Conservation (phyloP, 2,329 filamentous ascomycete species). For the Botryotinia calthae region DNA sequence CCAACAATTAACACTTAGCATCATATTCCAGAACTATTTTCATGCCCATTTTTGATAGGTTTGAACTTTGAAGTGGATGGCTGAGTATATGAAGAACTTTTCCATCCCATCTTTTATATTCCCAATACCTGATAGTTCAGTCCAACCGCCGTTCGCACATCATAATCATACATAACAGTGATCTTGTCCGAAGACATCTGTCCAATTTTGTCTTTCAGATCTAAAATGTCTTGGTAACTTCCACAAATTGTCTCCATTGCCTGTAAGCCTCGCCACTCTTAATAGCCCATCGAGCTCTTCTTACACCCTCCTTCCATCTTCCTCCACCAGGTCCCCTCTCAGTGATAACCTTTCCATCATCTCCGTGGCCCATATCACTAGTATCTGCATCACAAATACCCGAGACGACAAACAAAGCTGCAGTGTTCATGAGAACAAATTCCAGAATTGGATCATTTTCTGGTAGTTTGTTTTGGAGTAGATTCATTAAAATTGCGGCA, state of each 20-base stretch:
- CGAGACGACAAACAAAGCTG: slow-evolving; percentile 79
- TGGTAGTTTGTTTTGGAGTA: slow-evolving; percentile 70
- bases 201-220: neutral
- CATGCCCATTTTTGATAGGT: neutral
- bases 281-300: slow-evolving; percentile 83
- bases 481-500: slow-evolving; percentile 74
- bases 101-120: neutral
- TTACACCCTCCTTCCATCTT: slow-evolving; percentile 92
- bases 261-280: slow-evolving; percentile 81
- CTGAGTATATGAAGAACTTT: neutral
- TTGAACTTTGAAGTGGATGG: neutral
- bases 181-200: neutral
- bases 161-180: neutral
- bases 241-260: slow-evolving; percentile 80
- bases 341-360: slow-evolving; percentile 75
- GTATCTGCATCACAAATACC: slow-evolving; percentile 82
- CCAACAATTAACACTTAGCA: neutral
- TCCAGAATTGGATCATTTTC: slow-evolving; percentile 81
- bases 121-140: neutral
- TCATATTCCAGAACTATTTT: neutral
- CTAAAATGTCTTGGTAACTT: slow-evolving; percentile 53
- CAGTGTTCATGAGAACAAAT: slow-evolving; percentile 93
- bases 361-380: slow-evolving; percentile 74
- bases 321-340: slow-evolving; percentile 83
- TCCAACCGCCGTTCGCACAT: neutral